Evolutionary conservation across 2,329 filamentous ascomycete genomes (phyloP).

Genomic region (Chrysoporthe cubensis): DNA sequence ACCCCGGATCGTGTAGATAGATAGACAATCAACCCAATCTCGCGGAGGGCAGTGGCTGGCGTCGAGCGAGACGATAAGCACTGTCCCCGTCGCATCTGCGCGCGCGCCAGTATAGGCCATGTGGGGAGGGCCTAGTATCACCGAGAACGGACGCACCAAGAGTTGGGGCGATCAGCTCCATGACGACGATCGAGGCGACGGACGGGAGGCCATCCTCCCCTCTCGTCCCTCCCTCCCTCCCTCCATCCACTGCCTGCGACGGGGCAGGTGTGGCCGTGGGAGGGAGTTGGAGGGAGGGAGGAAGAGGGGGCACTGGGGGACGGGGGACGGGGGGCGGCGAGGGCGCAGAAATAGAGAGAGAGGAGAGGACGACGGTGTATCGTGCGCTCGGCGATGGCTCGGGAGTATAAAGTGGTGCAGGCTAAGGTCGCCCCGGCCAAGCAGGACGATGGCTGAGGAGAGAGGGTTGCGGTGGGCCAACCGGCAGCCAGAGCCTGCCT

Average conservation of each 20-base stretch:
- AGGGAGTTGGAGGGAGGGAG: too few species aligned
- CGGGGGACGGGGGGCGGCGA: too few species aligned
- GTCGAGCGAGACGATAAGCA: slow-evolving; percentile 16
- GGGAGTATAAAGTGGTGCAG: neutral
- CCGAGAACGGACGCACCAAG: slow-evolving; percentile 24
- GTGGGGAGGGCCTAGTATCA: slow-evolving; percentile 20
- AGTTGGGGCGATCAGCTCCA: slow-evolving; percentile 16
- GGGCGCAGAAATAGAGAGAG: neutral
- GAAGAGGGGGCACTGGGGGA: neutral
- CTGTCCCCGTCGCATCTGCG: slow-evolving; percentile 3
- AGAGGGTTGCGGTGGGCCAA: neutral
- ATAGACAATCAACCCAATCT: neutral
- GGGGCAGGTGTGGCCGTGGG: too few species aligned
- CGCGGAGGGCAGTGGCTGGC: neutral
- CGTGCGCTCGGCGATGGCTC: slow-evolving; percentile 17
- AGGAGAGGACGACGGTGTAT: neutral
- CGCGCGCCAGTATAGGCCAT: slow-evolving; percentile 16
- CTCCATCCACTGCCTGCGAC: too few species aligned
- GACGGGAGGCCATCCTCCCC: neutral
- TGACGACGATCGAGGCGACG: slow-evolving; percentile 3
- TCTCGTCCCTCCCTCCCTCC: neutral
- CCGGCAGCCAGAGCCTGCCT: neutral
- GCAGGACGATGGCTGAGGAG: too few species aligned
- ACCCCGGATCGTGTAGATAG: neutral
- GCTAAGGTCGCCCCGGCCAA: too few species aligned